Percentiles rank a stretch among this genome's conserved stretches.
Evolutionary conservation across 1,284 basidiomycete species (phyloP).

Genomic region (Phaffia rhodozyma): DNA sequence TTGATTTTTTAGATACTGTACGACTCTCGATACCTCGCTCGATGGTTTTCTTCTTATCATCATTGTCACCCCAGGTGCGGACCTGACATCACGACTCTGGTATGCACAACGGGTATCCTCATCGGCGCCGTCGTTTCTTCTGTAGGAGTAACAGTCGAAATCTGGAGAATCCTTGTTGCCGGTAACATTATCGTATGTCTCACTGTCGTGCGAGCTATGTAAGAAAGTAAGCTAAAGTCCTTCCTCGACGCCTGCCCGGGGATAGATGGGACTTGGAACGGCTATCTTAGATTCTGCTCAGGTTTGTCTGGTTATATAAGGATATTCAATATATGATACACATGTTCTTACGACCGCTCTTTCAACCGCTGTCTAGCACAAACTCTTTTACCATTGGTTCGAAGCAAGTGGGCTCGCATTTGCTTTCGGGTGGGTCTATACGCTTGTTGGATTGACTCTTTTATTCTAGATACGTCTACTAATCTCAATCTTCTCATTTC

Average conservation of each 20-base stretch:
- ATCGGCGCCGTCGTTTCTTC: slow-evolving; percentile 4
- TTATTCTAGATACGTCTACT: too few relatives aligned
- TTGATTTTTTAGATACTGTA: not conserved
- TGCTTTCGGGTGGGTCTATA: not conserved
- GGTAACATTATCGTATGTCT: not conserved
- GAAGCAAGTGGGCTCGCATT: not conserved
- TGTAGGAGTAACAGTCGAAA: not conserved
- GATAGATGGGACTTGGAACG: slow-evolving; percentile 2
- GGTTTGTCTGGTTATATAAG: not conserved
- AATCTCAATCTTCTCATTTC: too few relatives aligned
- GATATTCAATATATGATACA: not conserved
- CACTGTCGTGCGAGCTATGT: too few relatives aligned
- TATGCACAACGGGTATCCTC: not conserved
- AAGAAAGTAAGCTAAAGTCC: too few relatives aligned
- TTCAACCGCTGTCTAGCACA: not conserved
- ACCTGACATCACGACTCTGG: not conserved
- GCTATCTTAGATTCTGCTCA: not conserved
- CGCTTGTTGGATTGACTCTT: not conserved
- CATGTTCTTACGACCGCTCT: not conserved
- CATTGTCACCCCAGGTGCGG: not conserved
- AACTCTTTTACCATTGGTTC: slow-evolving; percentile 11
- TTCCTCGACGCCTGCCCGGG: not conserved
- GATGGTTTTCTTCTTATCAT: too few relatives aligned
- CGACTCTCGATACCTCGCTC: too few relatives aligned
- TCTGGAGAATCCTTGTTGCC: not conserved